Base-by-base conservation (phyloP, 305 asterid species). In the Fraxinus platypoda region DNA sequence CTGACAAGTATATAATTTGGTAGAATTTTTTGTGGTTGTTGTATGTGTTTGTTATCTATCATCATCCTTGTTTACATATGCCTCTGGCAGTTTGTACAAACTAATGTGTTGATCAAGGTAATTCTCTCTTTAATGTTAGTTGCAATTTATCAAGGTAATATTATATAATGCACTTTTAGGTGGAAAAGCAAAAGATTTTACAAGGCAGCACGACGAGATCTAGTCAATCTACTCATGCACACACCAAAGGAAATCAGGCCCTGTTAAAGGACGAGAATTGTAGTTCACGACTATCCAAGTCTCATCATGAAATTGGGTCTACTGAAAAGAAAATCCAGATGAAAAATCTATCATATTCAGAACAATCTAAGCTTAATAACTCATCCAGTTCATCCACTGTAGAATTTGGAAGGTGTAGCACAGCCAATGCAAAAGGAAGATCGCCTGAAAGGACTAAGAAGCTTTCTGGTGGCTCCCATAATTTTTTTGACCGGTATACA, bases 101-200 rank as follows among this genome's bases (percentile, higher is more conserved):
- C 6, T 76, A 38, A 28, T 31, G 23, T 64, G 28, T 79, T 66
- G 35, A 66, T 79, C 43, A 31, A 73, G 72, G 41, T 74, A 77
- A 64, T 37, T 64, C 41, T 46, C 70, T 77, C 79, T 30, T 33
- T 41, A 66, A 70, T 57, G 11, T 54, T 70, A 70, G 49, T 34
- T 25, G 46, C 73, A 57, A 30, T 75, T 46, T 78, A 26, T 52
- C 52, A 74, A 62, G 46, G 52, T 80, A n/a, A 49, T 46, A 15
- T 68, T 11, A 9, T 68, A 52, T 72, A 49, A 74, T 75, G 57
- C 54, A 78, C 75, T 81, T 87, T 84, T 88, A 95, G 99, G 98
- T 92, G 85, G 99, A 93, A 88, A 94, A 84, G 84, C 97, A 92
- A 90, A 95, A 89, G 91, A 95, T 94, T 84, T 80, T 94, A 86